Conservation (phyloP, 2,329 filamentous ascomycete species). For the Helotiales sp. region DNA sequence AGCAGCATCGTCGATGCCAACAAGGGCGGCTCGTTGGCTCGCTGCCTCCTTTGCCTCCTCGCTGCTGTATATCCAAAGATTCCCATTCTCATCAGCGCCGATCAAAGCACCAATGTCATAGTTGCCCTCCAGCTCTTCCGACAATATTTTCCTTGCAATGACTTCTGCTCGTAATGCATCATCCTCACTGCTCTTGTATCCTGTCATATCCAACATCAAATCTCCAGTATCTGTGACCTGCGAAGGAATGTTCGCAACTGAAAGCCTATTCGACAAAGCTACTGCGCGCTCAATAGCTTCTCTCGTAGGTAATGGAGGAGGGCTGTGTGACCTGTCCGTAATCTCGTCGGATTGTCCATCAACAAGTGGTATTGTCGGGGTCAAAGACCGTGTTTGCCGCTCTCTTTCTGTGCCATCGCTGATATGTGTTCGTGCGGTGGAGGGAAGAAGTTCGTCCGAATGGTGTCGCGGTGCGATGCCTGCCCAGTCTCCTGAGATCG, state of each 20-base stretch:
- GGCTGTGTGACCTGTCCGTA: conserved; percentile 69
- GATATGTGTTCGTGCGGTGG: conserved; percentile 42
- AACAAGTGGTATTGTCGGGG: conserved; percentile 36
- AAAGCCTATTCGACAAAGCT: conserved; percentile 82
- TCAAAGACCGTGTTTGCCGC: conserved; percentile 40
- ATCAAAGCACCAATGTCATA: conserved; percentile 96
- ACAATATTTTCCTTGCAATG: conserved; percentile 87
- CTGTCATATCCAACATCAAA: conserved; percentile 97
- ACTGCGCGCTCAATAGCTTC: conserved; percentile 84
- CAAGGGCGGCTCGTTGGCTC: conserved; percentile 59
- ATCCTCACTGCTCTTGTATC: conserved; percentile 92
- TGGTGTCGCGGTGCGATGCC: conserved; percentile 44
- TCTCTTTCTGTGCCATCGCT: conserved; percentile 33
- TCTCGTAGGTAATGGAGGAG: conserved; percentile 67
- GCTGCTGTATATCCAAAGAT: conserved; percentile 99
- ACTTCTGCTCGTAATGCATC: conserved; percentile 89
- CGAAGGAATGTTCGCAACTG: conserved; percentile 87
- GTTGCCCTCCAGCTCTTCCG: conserved; percentile 89
- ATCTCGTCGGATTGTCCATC: conserved; percentile 29
- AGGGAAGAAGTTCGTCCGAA: conserved; percentile 56
- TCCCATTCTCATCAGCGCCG: conserved; percentile 91
- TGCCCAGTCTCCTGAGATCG: conserved; percentile 53
- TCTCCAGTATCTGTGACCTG: conserved; percentile 92
- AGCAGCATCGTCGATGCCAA: conserved; percentile 62
- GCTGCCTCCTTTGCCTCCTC: conserved; percentile 93